A percentile compares a stretch with the other conserved stretches of the same genome.
Evolutionary conservation across 179 eudicot species (phyloP).

Genomic region (Pouteria campechiana): DNA sequence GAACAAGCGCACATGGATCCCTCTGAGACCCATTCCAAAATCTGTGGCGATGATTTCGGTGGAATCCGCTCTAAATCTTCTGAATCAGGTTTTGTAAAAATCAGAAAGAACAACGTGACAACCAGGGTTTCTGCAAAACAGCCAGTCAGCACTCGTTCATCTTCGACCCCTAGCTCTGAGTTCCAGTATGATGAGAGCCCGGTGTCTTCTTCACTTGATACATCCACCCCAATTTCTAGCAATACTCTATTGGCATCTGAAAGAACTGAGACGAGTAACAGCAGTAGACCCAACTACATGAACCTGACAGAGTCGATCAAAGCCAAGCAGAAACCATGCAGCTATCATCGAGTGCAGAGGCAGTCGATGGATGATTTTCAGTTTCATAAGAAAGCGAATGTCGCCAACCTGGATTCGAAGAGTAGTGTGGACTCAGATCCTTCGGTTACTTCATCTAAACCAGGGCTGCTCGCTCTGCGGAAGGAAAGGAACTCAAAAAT

Average conservation of each 20-base stretch:
- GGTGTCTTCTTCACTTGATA: slow-evolving; percentile 70
- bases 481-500: slow-evolving; percentile 37
- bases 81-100: slow-evolving; percentile 46
- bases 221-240: slow-evolving; percentile 66
- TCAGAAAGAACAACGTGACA: slow-evolving; percentile 51
- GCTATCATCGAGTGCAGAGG: slow-evolving; percentile 31
- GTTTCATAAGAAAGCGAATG: slow-evolving; percentile 47
- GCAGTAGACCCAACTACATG: slow-evolving; percentile 64
- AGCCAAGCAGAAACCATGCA: slow-evolving; percentile 50
- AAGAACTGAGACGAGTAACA: slow-evolving; percentile 26
- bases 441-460: slow-evolving; percentile 32
- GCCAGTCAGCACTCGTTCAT: slow-evolving; percentile 44
- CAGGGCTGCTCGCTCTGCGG: slow-evolving; percentile 36
- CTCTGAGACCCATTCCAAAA: slow-evolving; percentile 35
- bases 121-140: slow-evolving; percentile 72
- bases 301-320: slow-evolving; percentile 68
- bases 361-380: slow-evolving; percentile 90
- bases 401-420: slow-evolving; percentile 35
- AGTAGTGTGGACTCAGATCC: slow-evolving; percentile 43
- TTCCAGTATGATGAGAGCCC: slow-evolving; percentile 64
- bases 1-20: slow-evolving; percentile 39
- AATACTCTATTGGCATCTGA: slow-evolving; percentile 24
- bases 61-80: slow-evolving; percentile 27
- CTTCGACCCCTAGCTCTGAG: slow-evolving; percentile 81
- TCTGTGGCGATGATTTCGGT: slow-evolving; percentile 7